Conservation (phyloP, 805 yeast species). For the Candida hispaniensis region DNA sequence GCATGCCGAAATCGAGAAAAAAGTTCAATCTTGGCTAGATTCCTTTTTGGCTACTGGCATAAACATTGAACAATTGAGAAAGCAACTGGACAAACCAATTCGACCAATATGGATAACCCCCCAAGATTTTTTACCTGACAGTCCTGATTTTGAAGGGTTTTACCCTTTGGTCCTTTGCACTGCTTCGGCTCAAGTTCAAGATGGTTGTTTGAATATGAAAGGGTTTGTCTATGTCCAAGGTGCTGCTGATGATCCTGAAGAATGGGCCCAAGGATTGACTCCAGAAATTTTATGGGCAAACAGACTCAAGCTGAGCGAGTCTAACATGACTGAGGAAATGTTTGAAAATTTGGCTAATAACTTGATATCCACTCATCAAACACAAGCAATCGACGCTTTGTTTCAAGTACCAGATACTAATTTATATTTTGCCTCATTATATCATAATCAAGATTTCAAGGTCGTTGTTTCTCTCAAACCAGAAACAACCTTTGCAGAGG, state of each 20-base stretch:
- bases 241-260: slow-evolving; percentile 89
- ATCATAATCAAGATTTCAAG: not conserved
- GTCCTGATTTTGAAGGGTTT: slow-evolving; percentile 30
- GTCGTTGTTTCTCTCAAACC: slow-evolving; percentile 2
- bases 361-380: slow-evolving; percentile 20
- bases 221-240: slow-evolving; percentile 73
- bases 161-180: slow-evolving; percentile 45
- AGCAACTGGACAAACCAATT: slow-evolving; percentile 39
- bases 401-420: slow-evolving; percentile 2
- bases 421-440: not conserved
- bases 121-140: slow-evolving; percentile 31
- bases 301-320: slow-evolving; percentile 26
- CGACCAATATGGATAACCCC: slow-evolving; percentile 67
- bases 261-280: slow-evolving; percentile 56
- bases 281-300: slow-evolving; percentile 50
- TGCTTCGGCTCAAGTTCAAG: slow-evolving; percentile 51
- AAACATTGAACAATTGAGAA: slow-evolving; percentile 30
- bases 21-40: slow-evolving; percentile 40
- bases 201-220: slow-evolving; percentile 39
- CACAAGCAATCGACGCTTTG: slow-evolving; percentile 21
- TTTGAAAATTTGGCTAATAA: slow-evolving; percentile 18
- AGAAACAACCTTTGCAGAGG: not conserved
- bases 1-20: slow-evolving; percentile 37
- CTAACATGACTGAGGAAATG: slow-evolving; percentile 28
- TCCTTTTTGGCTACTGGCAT: slow-evolving; percentile 36